Percentiles rank a stretch among this genome's conserved stretches.
Evolutionary conservation across 2,329 filamentous ascomycete species (phyloP).

Genomic region (Aspergillus sp.): DNA sequence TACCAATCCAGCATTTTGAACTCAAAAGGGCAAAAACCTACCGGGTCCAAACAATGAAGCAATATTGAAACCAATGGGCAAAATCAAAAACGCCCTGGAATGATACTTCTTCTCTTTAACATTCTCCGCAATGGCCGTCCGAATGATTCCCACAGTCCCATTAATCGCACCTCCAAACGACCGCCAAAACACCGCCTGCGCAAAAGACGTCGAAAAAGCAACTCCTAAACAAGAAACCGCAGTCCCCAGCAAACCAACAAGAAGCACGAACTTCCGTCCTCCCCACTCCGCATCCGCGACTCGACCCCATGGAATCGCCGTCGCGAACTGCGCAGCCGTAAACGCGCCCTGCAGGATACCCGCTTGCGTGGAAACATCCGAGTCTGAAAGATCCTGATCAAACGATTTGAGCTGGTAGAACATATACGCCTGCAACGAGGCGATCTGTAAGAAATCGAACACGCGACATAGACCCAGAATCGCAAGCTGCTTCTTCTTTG

Average conservation of each 20-base stretch:
- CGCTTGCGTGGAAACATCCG: conserved; percentile 64
- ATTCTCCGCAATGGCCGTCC: conserved; percentile 66
- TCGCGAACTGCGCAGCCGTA: conserved; percentile 71
- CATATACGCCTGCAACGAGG: conserved; percentile 57
- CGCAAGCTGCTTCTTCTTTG: conserved; percentile 31
- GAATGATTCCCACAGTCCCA: conserved; percentile 65
- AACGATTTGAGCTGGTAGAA: conserved; percentile 81
- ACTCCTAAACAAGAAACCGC: conserved; percentile 60
- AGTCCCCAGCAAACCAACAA: conserved; percentile 68
- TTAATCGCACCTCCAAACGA: conserved; percentile 62
- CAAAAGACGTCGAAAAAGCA: conserved; percentile 60
- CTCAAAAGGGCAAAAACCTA: conserved; percentile 25
- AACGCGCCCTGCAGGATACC: conserved; percentile 71
- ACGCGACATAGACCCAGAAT: conserved; percentile 34
- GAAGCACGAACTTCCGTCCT: conserved; percentile 69
- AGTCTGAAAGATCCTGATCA: conserved; percentile 47
- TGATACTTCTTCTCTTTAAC: conserved; percentile 61
- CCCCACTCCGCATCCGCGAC: conserved; percentile 56
- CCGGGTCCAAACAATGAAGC: conserved; percentile 48
- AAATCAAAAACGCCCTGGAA: conserved; percentile 50
- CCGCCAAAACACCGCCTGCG: conserved; percentile 58
- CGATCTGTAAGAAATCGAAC: conserved; percentile 36
- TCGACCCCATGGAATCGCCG: conserved; percentile 73
- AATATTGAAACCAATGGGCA: conserved; percentile 62
- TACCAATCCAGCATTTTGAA: neutral